phyloP scores from a whole-genome alignment of 352 stramenopile genomes.

The Globisporangium camurandrum region DNA sequence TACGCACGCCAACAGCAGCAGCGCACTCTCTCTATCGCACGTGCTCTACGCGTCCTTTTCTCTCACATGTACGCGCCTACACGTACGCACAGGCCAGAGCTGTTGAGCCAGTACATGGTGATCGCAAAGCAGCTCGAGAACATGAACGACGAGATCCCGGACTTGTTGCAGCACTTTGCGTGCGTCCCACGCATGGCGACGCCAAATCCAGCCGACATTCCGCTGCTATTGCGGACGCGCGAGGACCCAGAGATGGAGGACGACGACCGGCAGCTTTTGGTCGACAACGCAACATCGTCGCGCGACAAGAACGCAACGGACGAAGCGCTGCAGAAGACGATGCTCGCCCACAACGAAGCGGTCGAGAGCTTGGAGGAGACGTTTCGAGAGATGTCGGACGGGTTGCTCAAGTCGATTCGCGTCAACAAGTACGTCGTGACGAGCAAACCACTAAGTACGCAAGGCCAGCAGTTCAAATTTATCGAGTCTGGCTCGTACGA shows the following conservation, averaged over 20 bases:
- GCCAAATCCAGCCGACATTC: conserved; percentile 69
- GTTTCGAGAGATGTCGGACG: conserved; percentile 81
- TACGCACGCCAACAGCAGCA: no score
- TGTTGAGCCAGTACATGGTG: conserved; percentile 82
- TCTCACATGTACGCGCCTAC: neutral
- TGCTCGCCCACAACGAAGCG: conserved; percentile 57
- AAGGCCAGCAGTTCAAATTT: conserved; percentile 79
- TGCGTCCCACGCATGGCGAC: conserved; percentile 80
- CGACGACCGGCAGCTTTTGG: conserved; percentile 65
- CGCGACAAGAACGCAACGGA: conserved; percentile 54
- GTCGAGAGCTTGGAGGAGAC: conserved; percentile 77
- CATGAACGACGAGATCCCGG: conserved; percentile 84
- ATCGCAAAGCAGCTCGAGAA: conserved; percentile 85
- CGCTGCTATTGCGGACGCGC: conserved; percentile 67
- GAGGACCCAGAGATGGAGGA: conserved; percentile 85
- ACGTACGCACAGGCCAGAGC: conserved; percentile 43
- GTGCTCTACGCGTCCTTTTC: neutral
- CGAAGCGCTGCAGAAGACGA: conserved; percentile 63
- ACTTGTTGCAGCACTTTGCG: conserved; percentile 79
- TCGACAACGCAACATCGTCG: conserved; percentile 52
- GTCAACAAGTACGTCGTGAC: conserved; percentile 84
- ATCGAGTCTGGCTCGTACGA: conserved; percentile 78
- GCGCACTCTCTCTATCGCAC: no score
- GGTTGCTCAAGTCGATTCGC: conserved; percentile 72
- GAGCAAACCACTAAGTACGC: conserved; percentile 67